Base-by-base conservation (phyloP, 2,329 filamentous ascomycete genomes). In the Xylariomycetidae sp. region DNA sequence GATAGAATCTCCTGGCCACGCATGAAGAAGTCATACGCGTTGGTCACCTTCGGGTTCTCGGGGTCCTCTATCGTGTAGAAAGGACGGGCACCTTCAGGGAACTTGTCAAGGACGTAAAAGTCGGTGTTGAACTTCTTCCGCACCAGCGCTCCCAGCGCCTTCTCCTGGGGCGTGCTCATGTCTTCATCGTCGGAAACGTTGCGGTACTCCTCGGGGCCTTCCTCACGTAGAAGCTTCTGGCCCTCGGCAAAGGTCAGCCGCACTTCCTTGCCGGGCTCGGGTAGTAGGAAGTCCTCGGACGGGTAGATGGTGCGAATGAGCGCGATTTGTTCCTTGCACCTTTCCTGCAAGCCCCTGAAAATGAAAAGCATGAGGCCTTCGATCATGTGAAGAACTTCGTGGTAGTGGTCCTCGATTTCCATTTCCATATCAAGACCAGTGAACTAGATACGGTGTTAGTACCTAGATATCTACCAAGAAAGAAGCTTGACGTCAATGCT, bases 31-130 rank as follows among this genome's bases (percentile, higher is more conserved):
- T 88, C 84, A 41, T 66, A 72, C 3, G 64, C 65, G 41, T 70
- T 70, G 2, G 63, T 77, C 42, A 79, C 69, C 13, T 67, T 66
- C 14, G 74, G 66, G 44, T 82, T 74, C 30, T 69, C 63, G 5
- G 74, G 73, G 45, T 79, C 79, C 37, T 53, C 49, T 20, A 90
- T 87, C 41, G 90, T 88, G 64, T 96, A 97, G 64, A 95, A 95
- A 5, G 90, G 90, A 18, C 92, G 79, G 14, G 92, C 86, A 23
- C 72, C 70, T 61, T 92, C 80, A 27, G 92, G 92, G 72, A 95
- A 98, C 65, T 97, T 92, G 70, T 97, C 90, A 42, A 98, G 76
- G 15, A 94, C 82, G 67, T 95, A 97, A 68, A 97, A 97, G 67
- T 98, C 92, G 40, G 88, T 92, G 57, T 84, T 77, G 73, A 84